Evolutionary conservation across 2,329 filamentous ascomycete genomes (phyloP).

Genomic region (Claviceps pusilla): DNA sequence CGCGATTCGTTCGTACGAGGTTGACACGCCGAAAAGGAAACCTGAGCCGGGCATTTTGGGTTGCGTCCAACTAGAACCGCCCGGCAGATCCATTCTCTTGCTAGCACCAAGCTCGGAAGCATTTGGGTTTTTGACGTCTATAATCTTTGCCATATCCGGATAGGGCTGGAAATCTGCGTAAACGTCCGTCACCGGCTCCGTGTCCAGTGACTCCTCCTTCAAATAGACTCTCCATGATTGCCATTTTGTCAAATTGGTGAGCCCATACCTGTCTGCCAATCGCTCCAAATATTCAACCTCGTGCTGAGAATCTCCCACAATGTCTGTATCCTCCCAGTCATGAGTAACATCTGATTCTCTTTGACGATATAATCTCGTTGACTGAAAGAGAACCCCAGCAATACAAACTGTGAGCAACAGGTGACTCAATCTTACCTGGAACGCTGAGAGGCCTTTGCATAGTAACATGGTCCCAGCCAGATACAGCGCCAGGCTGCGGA

Average conservation of each 20-base stretch:
- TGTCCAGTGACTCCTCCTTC: conserved; percentile 14
- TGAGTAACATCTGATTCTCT: conserved; percentile 1
- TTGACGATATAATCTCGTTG: conserved; percentile 7
- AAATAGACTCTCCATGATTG: conserved; percentile 19
- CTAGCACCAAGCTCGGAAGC: conserved; percentile 14
- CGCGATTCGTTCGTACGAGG: conserved; percentile 25
- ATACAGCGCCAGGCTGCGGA: conserved; percentile 4
- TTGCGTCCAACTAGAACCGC: conserved; percentile 16
- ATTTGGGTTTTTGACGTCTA: conserved; percentile 14
- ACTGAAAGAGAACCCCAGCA: conserved; percentile 12
- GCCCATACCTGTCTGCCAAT: conserved; percentile 12
- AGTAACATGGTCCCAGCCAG: conserved; percentile 12
- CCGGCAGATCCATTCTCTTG: conserved; percentile 19
- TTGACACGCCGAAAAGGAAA: conserved; percentile 29
- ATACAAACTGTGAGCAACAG: conserved; percentile 14
- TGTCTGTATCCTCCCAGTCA: conserved; percentile 7
- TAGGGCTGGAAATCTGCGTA: conserved; percentile 18
- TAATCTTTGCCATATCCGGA: conserved; percentile 9
- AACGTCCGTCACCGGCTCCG: conserved; percentile 16
- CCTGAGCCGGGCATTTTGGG: conserved; percentile 24
- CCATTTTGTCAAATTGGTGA: conserved; percentile 20
- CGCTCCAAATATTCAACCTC: conserved; percentile 20
- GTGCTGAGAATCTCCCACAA: conserved; percentile 9
- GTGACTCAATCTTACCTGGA: conserved; percentile 12
- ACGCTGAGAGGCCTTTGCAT: conserved; percentile 11